These are phyloP conservation scores for Biscogniauxia marginata DNA, from an alignment of 2,329 filamentous ascomycete species.

Conservation along the genomic window DNA sequence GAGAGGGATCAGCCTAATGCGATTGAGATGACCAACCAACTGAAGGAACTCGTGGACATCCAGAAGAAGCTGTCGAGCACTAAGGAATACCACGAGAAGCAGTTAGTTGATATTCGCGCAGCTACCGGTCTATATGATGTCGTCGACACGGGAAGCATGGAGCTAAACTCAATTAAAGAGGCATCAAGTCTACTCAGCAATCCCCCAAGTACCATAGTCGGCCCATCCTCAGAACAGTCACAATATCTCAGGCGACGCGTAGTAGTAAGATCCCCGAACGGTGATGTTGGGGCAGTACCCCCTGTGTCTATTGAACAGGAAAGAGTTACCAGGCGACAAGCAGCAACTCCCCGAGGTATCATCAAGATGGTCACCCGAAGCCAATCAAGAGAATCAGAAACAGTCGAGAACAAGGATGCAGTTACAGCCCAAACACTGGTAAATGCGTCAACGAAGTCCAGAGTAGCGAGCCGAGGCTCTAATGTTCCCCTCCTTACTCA, in stretches of 20 bases:
- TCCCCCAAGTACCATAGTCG: background rate
- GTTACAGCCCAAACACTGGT: slow-evolving; percentile 1
- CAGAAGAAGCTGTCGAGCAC: slow-evolving; percentile 21
- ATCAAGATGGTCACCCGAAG: slow-evolving; percentile 25
- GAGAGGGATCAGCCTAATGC: slow-evolving; percentile 15
- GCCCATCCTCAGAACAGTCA: background rate
- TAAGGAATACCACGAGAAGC: slow-evolving; percentile 15
- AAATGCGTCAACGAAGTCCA: slow-evolving; percentile 8
- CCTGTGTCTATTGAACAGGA: slow-evolving; percentile 31
- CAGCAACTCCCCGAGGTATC: slow-evolving; percentile 24
- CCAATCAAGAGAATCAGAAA: slow-evolving; percentile 11
- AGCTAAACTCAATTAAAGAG: background rate
- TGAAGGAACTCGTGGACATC: slow-evolving; percentile 20
- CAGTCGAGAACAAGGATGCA: slow-evolving; percentile 9
- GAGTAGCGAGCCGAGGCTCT: slow-evolving; percentile 12
- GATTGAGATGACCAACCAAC: slow-evolving; percentile 15
- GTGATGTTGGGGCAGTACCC: slow-evolving; percentile 17
- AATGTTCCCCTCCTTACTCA: slow-evolving; percentile 16
- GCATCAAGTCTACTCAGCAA: background rate
- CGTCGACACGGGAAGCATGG: background rate
- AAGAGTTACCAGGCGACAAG: slow-evolving; percentile 26
- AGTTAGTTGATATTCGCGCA: background rate
- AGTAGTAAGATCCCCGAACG: slow-evolving; percentile 23
- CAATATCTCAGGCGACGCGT: slow-evolving; percentile 24
- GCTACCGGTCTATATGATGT: background rate